These are phyloP conservation scores for Lentinula raphanica DNA, from an alignment of 768 basidiomycete genomes.

Conservation along the genomic window DNA sequence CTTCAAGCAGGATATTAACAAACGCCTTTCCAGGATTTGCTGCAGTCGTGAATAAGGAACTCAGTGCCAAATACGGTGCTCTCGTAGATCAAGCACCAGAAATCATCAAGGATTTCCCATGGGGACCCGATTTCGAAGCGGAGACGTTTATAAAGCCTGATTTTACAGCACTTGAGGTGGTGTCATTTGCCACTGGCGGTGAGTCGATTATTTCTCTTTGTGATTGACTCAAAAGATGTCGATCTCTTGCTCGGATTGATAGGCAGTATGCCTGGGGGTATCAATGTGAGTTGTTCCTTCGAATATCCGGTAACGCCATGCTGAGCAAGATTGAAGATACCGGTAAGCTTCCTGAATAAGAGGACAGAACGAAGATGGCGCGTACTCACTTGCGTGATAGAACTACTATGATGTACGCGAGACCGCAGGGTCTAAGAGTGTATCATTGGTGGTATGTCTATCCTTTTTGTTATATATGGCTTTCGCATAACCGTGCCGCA, in stretches of 20 bases:
- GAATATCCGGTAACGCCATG: neutral
- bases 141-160: conserved; percentile 81
- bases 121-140: conserved; percentile 68
- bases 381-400: too few relatives aligned
- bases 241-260: neutral
- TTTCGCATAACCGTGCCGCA: too few relatives aligned
- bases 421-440: too few relatives aligned
- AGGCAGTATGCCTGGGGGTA: conserved; percentile 72
- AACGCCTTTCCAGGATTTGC: conserved; percentile 63
- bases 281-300: conserved; percentile 54
- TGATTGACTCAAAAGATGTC: too few relatives aligned
- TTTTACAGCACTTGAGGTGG: conserved; percentile 79
- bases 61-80: conserved; percentile 76
- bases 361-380: too few relatives aligned
- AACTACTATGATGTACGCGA: too few relatives aligned
- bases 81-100: conserved; percentile 74
- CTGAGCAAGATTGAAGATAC: neutral
- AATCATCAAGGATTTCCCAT: conserved; percentile 74
- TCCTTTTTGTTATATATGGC: too few relatives aligned
- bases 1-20: too few relatives aligned
- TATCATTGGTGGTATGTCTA: too few relatives aligned
- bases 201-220: conserved; percentile 13
- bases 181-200: conserved; percentile 84
- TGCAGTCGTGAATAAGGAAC: conserved; percentile 79
- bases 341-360: neutral